phyloP scores from a whole-genome alignment of 2,329 filamentous ascomycete genomes.

The Diatrype stigma region DNA sequence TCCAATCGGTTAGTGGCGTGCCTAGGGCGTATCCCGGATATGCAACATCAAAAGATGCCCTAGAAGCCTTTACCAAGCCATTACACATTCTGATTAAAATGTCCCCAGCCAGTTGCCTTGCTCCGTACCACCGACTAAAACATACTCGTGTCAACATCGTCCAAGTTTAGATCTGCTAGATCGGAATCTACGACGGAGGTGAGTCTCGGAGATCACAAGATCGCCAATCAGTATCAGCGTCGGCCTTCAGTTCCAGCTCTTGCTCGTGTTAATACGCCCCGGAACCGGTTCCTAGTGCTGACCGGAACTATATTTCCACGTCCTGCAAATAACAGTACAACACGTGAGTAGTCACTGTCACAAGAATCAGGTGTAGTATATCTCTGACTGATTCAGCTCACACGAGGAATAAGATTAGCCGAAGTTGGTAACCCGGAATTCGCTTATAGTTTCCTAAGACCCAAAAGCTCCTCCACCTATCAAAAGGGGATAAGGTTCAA shows the following conservation, averaged over 20 bases:
- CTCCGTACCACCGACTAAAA: neutral
- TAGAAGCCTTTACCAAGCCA: conserved; percentile 14
- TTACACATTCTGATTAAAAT: conserved; percentile 3
- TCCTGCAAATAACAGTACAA: neutral
- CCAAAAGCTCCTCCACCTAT: neutral
- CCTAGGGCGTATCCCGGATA: conserved; percentile 14
- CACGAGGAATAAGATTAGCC: no score
- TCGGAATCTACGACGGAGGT: neutral
- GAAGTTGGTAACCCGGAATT: neutral
- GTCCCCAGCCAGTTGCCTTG: neutral
- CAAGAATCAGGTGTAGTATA: neutral
- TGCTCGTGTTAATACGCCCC: neutral
- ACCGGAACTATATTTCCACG: neutral
- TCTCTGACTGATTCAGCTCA: neutral
- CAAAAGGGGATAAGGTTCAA: neutral
- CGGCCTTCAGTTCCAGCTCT: neutral
- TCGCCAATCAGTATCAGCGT: neutral
- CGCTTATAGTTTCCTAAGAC: neutral
- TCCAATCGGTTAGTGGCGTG: conserved; percentile 10
- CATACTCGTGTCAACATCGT: neutral
- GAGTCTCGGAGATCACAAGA: no score
- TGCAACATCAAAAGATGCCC: conserved; percentile 18
- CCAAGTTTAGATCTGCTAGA: neutral
- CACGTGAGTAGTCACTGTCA: neutral
- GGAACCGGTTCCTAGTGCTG: neutral